Evolutionary conservation across 768 basidiomycete genomes (phyloP).

Genomic region (Collybia sordida): DNA sequence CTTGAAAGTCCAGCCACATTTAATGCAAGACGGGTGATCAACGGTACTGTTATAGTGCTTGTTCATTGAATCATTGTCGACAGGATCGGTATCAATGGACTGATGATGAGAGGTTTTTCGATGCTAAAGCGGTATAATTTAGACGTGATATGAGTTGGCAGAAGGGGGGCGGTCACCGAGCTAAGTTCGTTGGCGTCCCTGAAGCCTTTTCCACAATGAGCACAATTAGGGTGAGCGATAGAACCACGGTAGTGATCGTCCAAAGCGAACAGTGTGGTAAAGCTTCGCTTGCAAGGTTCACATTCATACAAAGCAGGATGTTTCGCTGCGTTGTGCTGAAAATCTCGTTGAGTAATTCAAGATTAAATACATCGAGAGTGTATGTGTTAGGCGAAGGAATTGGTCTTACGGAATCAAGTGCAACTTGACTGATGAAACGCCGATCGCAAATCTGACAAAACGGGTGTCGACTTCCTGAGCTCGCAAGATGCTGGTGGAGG

Average conservation of each 20-base stretch:
- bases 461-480: constrained; percentile 32
- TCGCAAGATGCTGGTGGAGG: constrained; percentile 35
- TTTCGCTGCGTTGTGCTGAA: constrained; percentile 36
- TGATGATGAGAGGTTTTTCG: constrained; percentile 23
- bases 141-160: neutral
- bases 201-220: constrained; percentile 43
- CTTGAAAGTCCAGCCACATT: neutral
- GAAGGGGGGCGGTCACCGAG: constrained; percentile 24
- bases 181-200: constrained; percentile 26
- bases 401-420: constrained; percentile 33
- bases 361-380: neutral
- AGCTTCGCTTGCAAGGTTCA: constrained; percentile 30
- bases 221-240: constrained; percentile 43
- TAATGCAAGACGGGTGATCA: constrained; percentile 20
- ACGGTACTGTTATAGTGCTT: constrained; percentile 36
- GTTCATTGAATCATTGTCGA: constrained; percentile 35
- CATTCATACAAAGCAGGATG: constrained; percentile 42
- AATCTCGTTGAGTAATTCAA: neutral
- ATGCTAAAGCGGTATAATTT: constrained; percentile 24
- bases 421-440: constrained; percentile 31
- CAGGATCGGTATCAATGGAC: constrained; percentile 18
- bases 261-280: constrained; percentile 32
- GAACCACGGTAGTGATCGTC: constrained; percentile 49
- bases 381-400: neutral
- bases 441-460: constrained; percentile 33